These are phyloP conservation scores for Acacia confusa DNA, from an alignment of 306 rosid species.

Conservation along the genomic window DNA sequence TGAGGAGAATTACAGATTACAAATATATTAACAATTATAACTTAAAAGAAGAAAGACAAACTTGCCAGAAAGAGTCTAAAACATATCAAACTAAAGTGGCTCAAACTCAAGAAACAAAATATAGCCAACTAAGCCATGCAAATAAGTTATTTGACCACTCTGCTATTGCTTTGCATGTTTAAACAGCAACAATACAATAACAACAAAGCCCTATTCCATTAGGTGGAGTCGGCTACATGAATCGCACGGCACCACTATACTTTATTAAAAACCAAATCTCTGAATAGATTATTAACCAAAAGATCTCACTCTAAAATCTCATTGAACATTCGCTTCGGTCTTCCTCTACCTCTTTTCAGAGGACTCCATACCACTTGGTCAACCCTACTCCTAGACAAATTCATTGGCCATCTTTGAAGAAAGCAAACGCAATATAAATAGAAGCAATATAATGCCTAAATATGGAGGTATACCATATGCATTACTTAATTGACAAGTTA, in stretches of 20 bases:
- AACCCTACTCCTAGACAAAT: too few species aligned
- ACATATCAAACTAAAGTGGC: not conserved
- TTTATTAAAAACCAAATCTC: too few species aligned
- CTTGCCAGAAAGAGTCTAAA: not conserved
- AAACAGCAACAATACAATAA: too few species aligned
- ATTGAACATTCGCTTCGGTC: too few species aligned
- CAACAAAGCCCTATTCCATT: too few species aligned
- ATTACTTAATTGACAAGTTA: not conserved
- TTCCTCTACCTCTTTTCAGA: too few species aligned
- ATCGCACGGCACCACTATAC: too few species aligned
- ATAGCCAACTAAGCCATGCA: not conserved
- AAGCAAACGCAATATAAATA: not conserved
- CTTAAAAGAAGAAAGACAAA: not conserved
- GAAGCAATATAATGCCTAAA: not conserved
- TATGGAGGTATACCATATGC: not conserved
- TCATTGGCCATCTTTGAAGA: too few species aligned
- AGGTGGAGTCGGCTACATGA: too few species aligned
- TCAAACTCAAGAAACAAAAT: slow-evolving; percentile 15
- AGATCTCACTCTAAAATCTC: too few species aligned
- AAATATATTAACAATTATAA: slow-evolving; percentile 20
- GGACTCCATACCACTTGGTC: too few species aligned
- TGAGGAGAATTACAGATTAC: slow-evolving; percentile 39
- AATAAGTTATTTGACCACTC: not conserved
- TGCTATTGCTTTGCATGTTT: not conserved
- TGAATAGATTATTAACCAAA: too few species aligned